phyloP scores from a whole-genome alignment of 2,329 filamentous ascomycete genomes.

The Mollisiaceae sp. region DNA sequence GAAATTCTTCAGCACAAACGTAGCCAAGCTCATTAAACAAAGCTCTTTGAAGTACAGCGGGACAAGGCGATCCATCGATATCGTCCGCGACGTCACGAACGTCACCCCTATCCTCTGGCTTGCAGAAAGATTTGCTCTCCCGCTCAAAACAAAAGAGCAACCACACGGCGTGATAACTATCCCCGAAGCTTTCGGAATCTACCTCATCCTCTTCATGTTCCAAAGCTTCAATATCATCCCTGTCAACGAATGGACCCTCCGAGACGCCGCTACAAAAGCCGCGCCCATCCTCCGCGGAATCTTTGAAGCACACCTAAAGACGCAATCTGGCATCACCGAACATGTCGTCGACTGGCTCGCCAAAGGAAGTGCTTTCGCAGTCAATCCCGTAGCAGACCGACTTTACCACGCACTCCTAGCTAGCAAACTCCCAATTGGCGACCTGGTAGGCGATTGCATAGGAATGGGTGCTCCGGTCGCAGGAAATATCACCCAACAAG shows the following conservation, averaged over 20 bases:
- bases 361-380: conserved; percentile 54
- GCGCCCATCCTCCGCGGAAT: conserved; percentile 47
- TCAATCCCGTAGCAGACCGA: conserved; percentile 55
- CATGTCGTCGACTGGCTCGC: conserved; percentile 52
- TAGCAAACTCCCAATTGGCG: conserved; percentile 51
- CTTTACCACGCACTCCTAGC: conserved; percentile 55
- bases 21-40: conserved; percentile 51
- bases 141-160: conserved; percentile 66
- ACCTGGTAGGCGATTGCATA: conserved; percentile 56
- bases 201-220: conserved; percentile 53
- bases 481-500: conserved; percentile 58
- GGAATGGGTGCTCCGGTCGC: conserved; percentile 55
- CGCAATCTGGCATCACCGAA: conserved; percentile 50
- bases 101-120: conserved; percentile 62
- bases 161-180: conserved; percentile 59
- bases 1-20: conserved; percentile 50
- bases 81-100: conserved; percentile 61
- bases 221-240: conserved; percentile 59
- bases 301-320: conserved; percentile 51
- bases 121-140: conserved; percentile 54
- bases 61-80: conserved; percentile 51
- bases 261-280: conserved; percentile 50
- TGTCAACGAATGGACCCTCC: conserved; percentile 53
- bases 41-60: conserved; percentile 52
- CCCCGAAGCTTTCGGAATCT: conserved; percentile 52